Conservation (phyloP, 2,329 filamentous ascomycete genomes). For the Septoria linicola region DNA sequence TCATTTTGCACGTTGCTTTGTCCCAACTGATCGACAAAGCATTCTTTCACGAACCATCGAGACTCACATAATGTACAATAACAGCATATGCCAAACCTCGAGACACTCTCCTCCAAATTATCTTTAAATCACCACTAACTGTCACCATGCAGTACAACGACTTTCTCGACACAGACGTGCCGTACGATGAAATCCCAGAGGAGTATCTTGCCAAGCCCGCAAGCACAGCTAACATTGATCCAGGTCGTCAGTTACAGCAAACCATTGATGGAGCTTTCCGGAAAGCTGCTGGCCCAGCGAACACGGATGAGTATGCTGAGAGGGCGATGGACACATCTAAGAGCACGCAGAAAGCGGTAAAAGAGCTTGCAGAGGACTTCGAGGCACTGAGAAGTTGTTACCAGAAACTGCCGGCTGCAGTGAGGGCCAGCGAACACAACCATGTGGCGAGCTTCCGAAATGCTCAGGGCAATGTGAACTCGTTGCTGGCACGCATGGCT, state of each 20-base stretch:
- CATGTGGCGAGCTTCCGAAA: too few species aligned
- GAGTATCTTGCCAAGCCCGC: neutral
- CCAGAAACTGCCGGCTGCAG: neutral
- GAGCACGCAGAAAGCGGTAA: neutral
- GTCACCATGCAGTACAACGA: conserved; percentile 4
- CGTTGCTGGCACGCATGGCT: too few species aligned
- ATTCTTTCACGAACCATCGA: too few species aligned
- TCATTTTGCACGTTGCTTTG: too few species aligned
- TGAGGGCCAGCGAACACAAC: neutral
- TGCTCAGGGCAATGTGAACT: too few species aligned
- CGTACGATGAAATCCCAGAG: conserved; percentile 6
- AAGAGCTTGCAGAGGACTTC: neutral
- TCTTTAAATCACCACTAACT: neutral
- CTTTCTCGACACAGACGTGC: conserved; percentile 5
- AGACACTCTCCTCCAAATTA: neutral
- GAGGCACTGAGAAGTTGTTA: neutral
- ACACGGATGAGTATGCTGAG: neutral
- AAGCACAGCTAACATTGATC: neutral
- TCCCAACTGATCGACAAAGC: too few species aligned
- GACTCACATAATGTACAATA: too few species aligned
- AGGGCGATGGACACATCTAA: neutral
- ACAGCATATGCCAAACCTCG: too few species aligned
- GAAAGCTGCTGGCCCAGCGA: neutral
- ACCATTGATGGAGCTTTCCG: neutral
- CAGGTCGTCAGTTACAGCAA: conserved; percentile 4